Evolutionary conservation across 2,329 filamentous ascomycete species (phyloP), one percentile per base, ranked within the genome.

Genomic region (Exophiala lecanii-corni): DNA sequence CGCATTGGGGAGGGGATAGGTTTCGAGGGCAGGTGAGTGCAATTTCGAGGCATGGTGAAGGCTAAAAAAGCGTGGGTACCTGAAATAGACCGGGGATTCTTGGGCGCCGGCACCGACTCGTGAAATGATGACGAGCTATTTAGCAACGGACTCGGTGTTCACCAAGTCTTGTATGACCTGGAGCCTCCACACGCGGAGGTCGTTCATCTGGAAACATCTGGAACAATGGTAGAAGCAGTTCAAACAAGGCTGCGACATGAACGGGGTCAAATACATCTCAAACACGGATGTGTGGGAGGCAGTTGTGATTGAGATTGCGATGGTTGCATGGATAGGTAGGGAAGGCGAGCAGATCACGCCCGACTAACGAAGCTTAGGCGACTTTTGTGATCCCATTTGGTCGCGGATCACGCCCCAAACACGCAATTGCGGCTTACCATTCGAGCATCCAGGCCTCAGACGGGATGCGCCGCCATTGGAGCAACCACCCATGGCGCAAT

Each of bases 241-340:
- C 16, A 45, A 39, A 49, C 49, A 35, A 51, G 49, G 49, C 49
- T 51, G 47, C 47, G 45, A 41, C 31, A 33, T 23, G n/a, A 15
- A 25, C 20, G 41, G 23, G 42, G 12, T 41, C 49, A 6, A 7
- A 26, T 26, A 7, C 23, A 4, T 19, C 42, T n/a, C n/a, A 30
- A 30, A 40, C 34, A 37, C 33, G 34, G 28, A 18, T 36, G 43
- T 44, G 43, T 42, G 39, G 32, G n/a, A 34, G 43, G 39, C 45
- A 45, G 45, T 46, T 40, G 45, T 49, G 49, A 51, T 51, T 45
- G 49, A 51, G 43, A 47, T 49, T 30, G n/a, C 18, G 18, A 33
- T 35, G 37, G 33, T 10, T 39, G 44, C 43, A 39, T 39, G 39
- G 38, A 36, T 23, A 36, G 42, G 30, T 41, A 40, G 37, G 34